Evolutionary conservation across 2,329 filamentous ascomycete genomes (phyloP).

Genomic region (Fusarium sp.): DNA sequence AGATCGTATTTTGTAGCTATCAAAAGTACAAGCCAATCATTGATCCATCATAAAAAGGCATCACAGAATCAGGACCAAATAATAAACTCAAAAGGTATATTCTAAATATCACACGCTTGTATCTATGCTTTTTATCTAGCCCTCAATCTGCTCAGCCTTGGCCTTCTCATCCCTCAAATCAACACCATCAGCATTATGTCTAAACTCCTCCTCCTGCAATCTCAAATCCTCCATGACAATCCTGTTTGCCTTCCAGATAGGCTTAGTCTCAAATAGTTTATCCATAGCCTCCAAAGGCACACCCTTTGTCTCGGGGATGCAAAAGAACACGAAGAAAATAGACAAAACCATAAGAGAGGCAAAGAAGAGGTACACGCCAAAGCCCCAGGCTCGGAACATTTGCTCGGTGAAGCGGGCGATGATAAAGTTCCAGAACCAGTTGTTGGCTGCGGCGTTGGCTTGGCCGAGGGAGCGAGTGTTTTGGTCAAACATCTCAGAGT

Average conservation of each 20-base stretch:
- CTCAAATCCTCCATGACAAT: slow-evolving; percentile 58
- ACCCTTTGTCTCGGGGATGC: slow-evolving; percentile 73
- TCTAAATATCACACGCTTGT: not conserved
- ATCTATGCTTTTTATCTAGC: slow-evolving; percentile 1
- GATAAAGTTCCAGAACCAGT: slow-evolving; percentile 80
- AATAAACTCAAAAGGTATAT: not conserved
- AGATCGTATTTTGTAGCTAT: no score
- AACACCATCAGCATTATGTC: slow-evolving; percentile 45
- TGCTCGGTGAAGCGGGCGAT: slow-evolving; percentile 74
- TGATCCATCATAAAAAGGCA: no score
- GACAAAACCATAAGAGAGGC: slow-evolving; percentile 70
- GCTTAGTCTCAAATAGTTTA: slow-evolving; percentile 65
- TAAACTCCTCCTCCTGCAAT: slow-evolving; percentile 50
- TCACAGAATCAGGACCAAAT: no score
- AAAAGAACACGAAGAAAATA: slow-evolving; percentile 69
- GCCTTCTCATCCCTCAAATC: slow-evolving; percentile 47
- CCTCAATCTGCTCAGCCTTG: slow-evolving; percentile 43
- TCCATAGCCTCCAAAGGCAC: slow-evolving; percentile 75
- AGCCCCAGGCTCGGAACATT: slow-evolving; percentile 70
- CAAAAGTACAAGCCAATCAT: no score
- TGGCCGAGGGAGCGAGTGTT: slow-evolving; percentile 73
- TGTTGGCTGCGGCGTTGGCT: slow-evolving; percentile 75
- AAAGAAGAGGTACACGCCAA: slow-evolving; percentile 77
- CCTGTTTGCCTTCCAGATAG: slow-evolving; percentile 57
- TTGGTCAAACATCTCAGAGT: slow-evolving; percentile 79